Percentiles rank a stretch among this genome's conserved stretches.
Evolutionary conservation across 2,329 filamentous ascomycete genomes (phyloP).

Genomic region (Ophiostoma ips): DNA sequence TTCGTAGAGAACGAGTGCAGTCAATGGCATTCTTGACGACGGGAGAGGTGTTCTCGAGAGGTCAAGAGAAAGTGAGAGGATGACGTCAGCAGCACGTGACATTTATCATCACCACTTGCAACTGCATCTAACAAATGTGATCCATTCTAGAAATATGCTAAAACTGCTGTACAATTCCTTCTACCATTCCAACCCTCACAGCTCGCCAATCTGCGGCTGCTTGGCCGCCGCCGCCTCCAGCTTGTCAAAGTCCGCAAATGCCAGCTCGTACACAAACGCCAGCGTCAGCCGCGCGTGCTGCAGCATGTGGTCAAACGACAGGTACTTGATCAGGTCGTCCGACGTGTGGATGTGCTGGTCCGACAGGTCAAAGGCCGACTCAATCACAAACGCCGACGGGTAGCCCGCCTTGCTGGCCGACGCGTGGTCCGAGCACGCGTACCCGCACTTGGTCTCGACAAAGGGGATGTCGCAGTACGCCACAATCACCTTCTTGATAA

Average conservation of each 20-base stretch:
- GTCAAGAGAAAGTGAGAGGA: too few species aligned
- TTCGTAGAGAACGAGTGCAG: too few species aligned
- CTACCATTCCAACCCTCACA: constrained; percentile 13
- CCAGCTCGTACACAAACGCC: constrained; percentile 34
- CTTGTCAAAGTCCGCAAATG: constrained; percentile 22
- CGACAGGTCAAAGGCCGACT: constrained; percentile 42
- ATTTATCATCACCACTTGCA: too few species aligned
- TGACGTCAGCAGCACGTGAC: too few species aligned
- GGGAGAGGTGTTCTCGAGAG: too few species aligned
- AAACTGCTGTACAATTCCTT: too few species aligned
- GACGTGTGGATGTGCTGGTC: constrained; percentile 63
- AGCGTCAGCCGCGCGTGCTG: constrained; percentile 43
- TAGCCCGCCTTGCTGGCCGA: constrained; percentile 53
- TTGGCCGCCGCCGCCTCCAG: constrained; percentile 15
- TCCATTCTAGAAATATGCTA: too few species aligned
- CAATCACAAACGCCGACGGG: constrained; percentile 50
- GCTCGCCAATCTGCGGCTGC: constrained; percentile 12
- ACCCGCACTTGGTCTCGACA: constrained; percentile 36
- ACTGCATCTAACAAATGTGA: too few species aligned
- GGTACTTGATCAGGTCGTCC: constrained; percentile 54
- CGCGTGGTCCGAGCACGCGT: constrained; percentile 54
- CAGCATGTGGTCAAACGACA: constrained; percentile 53
- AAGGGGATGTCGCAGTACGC: constrained; percentile 68
- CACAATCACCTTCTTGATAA: constrained; percentile 80
- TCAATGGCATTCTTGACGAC: too few species aligned